Base-by-base conservation (phyloP, 768 basidiomycete genomes). In the Phaffia australis region DNA sequence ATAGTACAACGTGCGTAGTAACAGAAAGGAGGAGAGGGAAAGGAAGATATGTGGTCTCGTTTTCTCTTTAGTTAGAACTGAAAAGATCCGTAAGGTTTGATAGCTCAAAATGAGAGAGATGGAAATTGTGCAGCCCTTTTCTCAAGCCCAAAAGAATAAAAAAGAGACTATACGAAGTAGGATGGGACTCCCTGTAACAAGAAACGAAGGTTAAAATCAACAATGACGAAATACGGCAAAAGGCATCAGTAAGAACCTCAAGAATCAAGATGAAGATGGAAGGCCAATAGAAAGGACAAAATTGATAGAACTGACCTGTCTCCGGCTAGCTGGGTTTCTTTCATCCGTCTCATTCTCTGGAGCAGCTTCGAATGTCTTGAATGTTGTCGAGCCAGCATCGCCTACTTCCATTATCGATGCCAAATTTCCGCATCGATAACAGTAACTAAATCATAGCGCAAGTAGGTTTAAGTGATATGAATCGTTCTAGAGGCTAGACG, bases 321-420 rank as follows among this genome's bases (percentile, higher is more conserved):
- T 81, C 74, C 87, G 79, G 49, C 83, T 82, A 73, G 75, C 76
- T 60, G 86, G 86, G 79, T 86, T 85, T 50, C 85, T 85, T 72
- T 84, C 82, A 76, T 94, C 91, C 68, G 85, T 79, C 73, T 88
- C 85, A 72, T 95, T 95, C 81, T 94, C 92, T 70, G 81, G 82
- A 0, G 92, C 92, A 0, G 91, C 89, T 50, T 84, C 85, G 71
- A 87, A 95, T 21, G 90, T 88, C 19, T 82, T 87, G 73, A 95
- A 95, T 66, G 79, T 78, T 71, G 83, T 81, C 66, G 80, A 78
- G 27, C 82, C 87, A 18, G 74, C 81, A 59, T 86, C 88, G 63
- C 82, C 81, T 18, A 95, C 82, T 1, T 87, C 90, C 79, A 98
- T 81, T 70, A 98, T 89, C 42, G 86, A 86, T 0, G 93, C 93